Conservation (phyloP, 768 basidiomycete genomes). For the Trametes punicea region DNA sequence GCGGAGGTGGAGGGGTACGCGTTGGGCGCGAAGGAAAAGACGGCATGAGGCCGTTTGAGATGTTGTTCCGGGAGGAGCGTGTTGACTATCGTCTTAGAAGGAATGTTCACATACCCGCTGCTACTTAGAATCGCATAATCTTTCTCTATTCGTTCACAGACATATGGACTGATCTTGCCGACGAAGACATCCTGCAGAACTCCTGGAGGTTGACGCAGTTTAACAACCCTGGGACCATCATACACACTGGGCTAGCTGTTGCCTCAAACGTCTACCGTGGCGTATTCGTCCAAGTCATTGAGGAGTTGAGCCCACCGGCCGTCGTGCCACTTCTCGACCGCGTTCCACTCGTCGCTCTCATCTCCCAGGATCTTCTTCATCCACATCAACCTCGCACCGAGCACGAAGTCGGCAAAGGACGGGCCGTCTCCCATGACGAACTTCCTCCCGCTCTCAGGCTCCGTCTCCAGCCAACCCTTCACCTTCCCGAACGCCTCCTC, state of each 20-base stretch:
- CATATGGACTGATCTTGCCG: too few relatives aligned
- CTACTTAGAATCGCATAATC: constrained; percentile 17
- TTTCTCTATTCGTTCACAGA: constrained; percentile 5
- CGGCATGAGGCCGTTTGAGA: constrained; percentile 4
- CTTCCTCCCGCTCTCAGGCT: constrained; percentile 24
- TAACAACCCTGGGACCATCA: too few relatives aligned
- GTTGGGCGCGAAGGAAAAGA: constrained; percentile 24
- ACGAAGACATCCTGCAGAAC: too few relatives aligned
- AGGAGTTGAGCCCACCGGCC: constrained; percentile 38
- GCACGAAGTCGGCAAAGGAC: constrained; percentile 35
- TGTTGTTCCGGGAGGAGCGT: background rate
- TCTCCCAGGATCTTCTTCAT: constrained; percentile 29
- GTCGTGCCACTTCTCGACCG: constrained; percentile 35
- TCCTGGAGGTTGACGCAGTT: too few relatives aligned
- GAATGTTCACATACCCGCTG: constrained; percentile 13
- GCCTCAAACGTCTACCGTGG: constrained; percentile 1
- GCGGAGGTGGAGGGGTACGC: constrained; percentile 37
- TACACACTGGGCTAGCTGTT: too few relatives aligned
- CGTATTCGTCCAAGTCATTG: constrained; percentile 32
- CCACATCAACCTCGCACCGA: constrained; percentile 38
- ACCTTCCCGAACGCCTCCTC: constrained; percentile 29
- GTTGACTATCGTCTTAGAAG: constrained; percentile 3
- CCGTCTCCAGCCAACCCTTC: constrained; percentile 28
- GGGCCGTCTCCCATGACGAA: constrained; percentile 34
- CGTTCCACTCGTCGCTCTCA: constrained; percentile 32